Evolutionary conservation across 176 grass and related monocot genomes (phyloP).

Genomic region (Themeda triandra): DNA sequence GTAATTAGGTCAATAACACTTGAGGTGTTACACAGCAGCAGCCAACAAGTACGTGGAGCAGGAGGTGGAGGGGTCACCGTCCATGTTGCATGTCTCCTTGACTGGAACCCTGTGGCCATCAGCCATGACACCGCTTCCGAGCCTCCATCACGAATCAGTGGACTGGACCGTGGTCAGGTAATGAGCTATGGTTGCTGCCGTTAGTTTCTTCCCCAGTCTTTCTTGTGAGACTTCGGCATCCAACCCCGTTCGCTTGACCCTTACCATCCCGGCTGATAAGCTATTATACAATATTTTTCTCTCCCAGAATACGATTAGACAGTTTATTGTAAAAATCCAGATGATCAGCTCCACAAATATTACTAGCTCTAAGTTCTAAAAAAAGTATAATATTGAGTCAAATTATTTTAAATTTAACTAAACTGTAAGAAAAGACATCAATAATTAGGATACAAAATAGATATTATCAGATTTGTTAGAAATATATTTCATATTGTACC

Average conservation of each 20-base stretch:
- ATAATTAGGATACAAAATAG: neutral
- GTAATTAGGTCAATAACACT: too few species aligned
- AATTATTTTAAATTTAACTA: neutral
- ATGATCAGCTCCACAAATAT: too few species aligned
- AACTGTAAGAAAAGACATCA: neutral
- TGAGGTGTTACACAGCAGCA: too few species aligned
- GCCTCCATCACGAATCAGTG: neutral
- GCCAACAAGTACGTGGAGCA: conserved; percentile 2
- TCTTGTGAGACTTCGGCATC: neutral
- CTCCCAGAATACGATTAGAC: too few species aligned
- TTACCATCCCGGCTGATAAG: too few species aligned
- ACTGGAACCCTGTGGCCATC: neutral
- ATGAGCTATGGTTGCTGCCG: neutral
- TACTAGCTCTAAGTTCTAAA: neutral
- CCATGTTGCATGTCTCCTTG: conserved; percentile 46
- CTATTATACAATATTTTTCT: too few species aligned
- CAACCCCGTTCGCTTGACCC: too few species aligned
- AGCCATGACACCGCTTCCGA: neutral
- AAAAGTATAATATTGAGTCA: neutral
- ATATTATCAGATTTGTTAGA: neutral
- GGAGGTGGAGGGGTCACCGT: conserved; percentile 29
- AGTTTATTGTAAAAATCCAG: too few species aligned
- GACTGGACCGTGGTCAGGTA: too few species aligned
- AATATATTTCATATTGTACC: too few species aligned
- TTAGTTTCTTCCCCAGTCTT: neutral